Evolutionary conservation across 768 basidiomycete species (phyloP), one percentile per base, ranked within the genome.

Genomic region (Suillus discolor): DNA sequence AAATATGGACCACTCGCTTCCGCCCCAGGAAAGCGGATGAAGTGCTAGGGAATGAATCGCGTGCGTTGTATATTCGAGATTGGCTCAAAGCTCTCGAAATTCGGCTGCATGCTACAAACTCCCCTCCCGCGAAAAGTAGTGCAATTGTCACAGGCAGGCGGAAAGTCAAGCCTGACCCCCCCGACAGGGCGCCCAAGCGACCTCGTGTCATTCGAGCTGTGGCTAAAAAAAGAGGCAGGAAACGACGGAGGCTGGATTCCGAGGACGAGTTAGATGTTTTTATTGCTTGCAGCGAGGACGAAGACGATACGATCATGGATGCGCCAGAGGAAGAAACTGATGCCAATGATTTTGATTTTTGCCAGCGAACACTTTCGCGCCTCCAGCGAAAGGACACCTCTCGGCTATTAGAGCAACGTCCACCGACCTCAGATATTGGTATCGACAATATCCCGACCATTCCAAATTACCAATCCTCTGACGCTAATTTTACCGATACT

Each of bases 41-140:
- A 66, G 87, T 95, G 4, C 80, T 97, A 1, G 93, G 93, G 8
- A 96, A 95, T 71, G 88, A 92, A 73, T 73, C 76, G 11, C 85
- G 86, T 59, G 90, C 94, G 1, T 70, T 81, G 34, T 92, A 89
- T 75, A 80, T 96, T 63, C 85, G 90, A 45, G 86, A 91, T 61
- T 96, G 94, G 94, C 81, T 96, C 57, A 76, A 77, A 31, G 87
- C 90, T n/a, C 83, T 93, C 15, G 85, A 87, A 67, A 70, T 94
- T 28, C 84, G 85, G n/a, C 75, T 84, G 23, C 57, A 49, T 23
- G 47, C 67, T 62, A 65, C 63, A 63, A 61, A 63, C 57, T 62
- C 63, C 3, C 49, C 38, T 36, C 36, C 18, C 20, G 31, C 62
- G 62, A 55, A 51, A 36, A 55, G 41, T 15, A 36, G 66, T 49